Percentiles rank a stretch among this genome's conserved stretches.
These are phyloP conservation scores for Sporisorium reilianum DNA, from an alignment of 1,284 basidiomycete species.

Conservation along the genomic window DNA sequence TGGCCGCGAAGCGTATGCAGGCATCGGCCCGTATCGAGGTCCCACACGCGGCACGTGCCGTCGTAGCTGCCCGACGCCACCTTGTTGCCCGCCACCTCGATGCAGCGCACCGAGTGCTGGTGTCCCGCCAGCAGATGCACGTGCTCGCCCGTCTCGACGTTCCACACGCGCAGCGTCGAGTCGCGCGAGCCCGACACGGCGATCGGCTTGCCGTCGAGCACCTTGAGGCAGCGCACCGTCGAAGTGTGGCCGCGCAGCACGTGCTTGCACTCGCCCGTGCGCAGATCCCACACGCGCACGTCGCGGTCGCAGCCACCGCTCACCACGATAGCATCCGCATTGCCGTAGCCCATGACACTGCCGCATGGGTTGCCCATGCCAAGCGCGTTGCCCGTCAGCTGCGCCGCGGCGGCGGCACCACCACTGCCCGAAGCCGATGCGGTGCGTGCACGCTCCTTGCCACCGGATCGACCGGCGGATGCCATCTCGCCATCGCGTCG, in stretches of 20 bases:
- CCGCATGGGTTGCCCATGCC: conserved; percentile 59
- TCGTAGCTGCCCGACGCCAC: conserved; percentile 93
- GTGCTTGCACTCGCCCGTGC: conserved; percentile 84
- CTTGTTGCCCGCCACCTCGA: conserved; percentile 84
- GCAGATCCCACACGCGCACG: conserved; percentile 90
- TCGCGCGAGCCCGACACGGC: conserved; percentile 86
- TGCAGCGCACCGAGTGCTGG: conserved; percentile 82
- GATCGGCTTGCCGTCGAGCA: conserved; percentile 86
- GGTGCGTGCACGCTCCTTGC: neutral
- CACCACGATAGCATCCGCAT: conserved; percentile 80
- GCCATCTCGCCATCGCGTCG: conserved; percentile 28
- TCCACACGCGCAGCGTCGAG: conserved; percentile 89
- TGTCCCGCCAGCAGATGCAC: conserved; percentile 84
- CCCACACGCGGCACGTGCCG: conserved; percentile 73
- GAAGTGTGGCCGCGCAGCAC: conserved; percentile 86
- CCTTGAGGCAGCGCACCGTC: conserved; percentile 90
- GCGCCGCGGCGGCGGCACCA: conserved; percentile 10
- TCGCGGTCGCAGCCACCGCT: conserved; percentile 92
- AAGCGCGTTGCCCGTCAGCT: conserved; percentile 34
- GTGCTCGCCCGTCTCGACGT: conserved; percentile 81
- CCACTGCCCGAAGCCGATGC: conserved; percentile 10
- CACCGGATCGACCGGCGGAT: neutral
- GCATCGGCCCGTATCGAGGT: conserved; percentile 74
- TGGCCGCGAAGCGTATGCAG: conserved; percentile 88
- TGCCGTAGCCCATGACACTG: conserved; percentile 76